Evolutionary conservation across 2,329 filamentous ascomycete species (phyloP).

Genomic region (Aspergillus sp.): DNA sequence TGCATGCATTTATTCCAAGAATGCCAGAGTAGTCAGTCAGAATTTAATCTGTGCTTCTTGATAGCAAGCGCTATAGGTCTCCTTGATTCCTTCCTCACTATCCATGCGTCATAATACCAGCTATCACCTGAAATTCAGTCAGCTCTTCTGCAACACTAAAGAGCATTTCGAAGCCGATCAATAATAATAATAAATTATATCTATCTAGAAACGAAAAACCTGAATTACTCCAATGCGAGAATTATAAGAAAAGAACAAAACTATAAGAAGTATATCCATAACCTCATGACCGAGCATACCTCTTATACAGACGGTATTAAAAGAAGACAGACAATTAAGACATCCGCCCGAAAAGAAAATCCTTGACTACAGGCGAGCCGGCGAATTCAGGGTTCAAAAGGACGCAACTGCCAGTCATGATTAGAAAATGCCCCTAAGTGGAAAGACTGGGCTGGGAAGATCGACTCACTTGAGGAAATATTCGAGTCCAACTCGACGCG

Average conservation of each 20-base stretch:
- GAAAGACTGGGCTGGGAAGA: background rate
- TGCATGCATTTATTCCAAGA: too few relatives aligned
- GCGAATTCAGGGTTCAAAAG: conserved; percentile 90
- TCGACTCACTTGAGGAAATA: conserved; percentile 82
- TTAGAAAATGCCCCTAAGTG: background rate
- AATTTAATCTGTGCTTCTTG: too few relatives aligned
- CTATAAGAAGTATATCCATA: background rate
- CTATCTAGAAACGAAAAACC: background rate
- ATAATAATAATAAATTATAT: too few relatives aligned
- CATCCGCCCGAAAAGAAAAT: conserved; percentile 63
- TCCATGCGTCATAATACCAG: too few relatives aligned
- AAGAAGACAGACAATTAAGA: conserved; percentile 10
- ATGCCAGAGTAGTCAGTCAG: too few relatives aligned
- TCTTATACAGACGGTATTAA: too few relatives aligned
- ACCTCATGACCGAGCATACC: background rate
- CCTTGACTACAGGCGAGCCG: conserved; percentile 79
- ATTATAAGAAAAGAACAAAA: background rate
- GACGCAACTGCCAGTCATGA: conserved; percentile 57
- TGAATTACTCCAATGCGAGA: background rate
- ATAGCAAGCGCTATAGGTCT: too few relatives aligned
- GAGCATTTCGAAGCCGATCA: too few relatives aligned
- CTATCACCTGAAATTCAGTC: too few relatives aligned
- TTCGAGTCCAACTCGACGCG: conserved; percentile 69
- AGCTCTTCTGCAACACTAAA: too few relatives aligned
- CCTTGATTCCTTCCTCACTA: too few relatives aligned